Evolutionary conservation across 805 yeast genomes (phyloP).

Genomic region (Metahyphopichia silvanorum): DNA sequence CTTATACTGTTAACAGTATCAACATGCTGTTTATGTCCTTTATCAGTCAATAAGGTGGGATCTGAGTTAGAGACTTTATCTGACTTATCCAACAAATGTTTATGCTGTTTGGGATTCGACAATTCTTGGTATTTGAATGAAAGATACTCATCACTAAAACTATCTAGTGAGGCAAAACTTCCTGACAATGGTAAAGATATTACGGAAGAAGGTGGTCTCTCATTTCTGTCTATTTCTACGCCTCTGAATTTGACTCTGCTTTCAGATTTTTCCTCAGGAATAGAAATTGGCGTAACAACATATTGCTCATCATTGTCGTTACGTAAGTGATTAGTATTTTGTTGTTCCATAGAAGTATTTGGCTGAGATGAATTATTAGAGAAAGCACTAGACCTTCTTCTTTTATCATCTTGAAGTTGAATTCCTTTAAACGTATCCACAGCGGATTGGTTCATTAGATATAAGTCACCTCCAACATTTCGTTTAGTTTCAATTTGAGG

Average conservation of each 20-base stretch:
- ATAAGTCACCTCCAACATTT: slow-evolving; percentile 44
- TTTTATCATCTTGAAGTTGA: slow-evolving; percentile 37
- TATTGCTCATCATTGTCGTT: slow-evolving; percentile 4
- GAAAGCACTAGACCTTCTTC: slow-evolving; percentile 31
- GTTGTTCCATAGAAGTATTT: neutral
- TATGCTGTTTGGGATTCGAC: slow-evolving; percentile 9
- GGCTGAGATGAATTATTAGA: slow-evolving; percentile 7
- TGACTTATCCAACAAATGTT: neutral
- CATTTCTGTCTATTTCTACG: slow-evolving; percentile 13
- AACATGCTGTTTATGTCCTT: slow-evolving; percentile 2
- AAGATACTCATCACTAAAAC: slow-evolving; percentile 58
- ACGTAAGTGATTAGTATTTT: slow-evolving; percentile 4
- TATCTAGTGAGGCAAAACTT: slow-evolving; percentile 75
- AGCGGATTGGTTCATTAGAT: slow-evolving; percentile 37
- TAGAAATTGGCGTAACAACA: slow-evolving; percentile 15
- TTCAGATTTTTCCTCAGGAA: slow-evolving; percentile 5
- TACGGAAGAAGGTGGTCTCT: slow-evolving; percentile 56
- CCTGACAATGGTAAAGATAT: slow-evolving; percentile 67
- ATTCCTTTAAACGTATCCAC: slow-evolving; percentile 43
- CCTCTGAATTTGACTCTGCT: slow-evolving; percentile 30
- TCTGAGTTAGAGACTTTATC: neutral
- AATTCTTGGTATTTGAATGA: slow-evolving; percentile 36
- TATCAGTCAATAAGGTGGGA: neutral
- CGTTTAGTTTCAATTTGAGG: slow-evolving; percentile 44
- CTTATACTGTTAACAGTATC: slow-evolving; percentile 14